Conservation (phyloP, 192 early-diverging fungal species). For the Chytriomyces sp. region DNA sequence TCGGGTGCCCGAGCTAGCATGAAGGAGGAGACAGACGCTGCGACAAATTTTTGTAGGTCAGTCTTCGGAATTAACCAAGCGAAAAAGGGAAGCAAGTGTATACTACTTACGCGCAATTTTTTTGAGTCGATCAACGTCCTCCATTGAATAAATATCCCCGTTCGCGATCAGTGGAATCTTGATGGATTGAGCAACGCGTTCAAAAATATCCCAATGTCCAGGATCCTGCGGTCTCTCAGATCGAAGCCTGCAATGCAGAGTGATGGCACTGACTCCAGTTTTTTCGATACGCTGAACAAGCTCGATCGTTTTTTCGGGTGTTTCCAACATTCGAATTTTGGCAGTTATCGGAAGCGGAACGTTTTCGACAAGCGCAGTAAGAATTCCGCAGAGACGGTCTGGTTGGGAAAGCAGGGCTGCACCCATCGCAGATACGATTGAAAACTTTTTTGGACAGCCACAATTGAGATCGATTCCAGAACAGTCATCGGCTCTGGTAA, state of each 20-base stretch:
- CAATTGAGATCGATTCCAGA: slow-evolving; percentile 95
- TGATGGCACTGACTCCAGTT: slow-evolving; percentile 86
- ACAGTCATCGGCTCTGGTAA: slow-evolving; percentile 75
- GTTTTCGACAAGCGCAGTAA: slow-evolving; percentile 66
- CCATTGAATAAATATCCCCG: slow-evolving; percentile 79
- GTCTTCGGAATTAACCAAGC: slow-evolving; percentile 5
- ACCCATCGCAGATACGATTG: slow-evolving; percentile 92
- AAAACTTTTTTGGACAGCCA: slow-evolving; percentile 97
- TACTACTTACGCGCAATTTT: slow-evolving; percentile 39
- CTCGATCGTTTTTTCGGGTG: slow-evolving; percentile 77
- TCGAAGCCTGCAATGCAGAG: slow-evolving; percentile 79
- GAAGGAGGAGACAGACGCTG: slow-evolving; percentile 65
- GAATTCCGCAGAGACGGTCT: slow-evolving; percentile 69
- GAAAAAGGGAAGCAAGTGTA: neutral
- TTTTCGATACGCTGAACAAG: slow-evolving; percentile 80
- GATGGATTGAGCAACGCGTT: slow-evolving; percentile 71
- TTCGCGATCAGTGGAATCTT: slow-evolving; percentile 82
- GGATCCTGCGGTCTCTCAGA: slow-evolving; percentile 78
- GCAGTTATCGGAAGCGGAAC: slow-evolving; percentile 82
- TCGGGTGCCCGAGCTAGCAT: slow-evolving; percentile 94
- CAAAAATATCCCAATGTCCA: slow-evolving; percentile 85
- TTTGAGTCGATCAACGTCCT: slow-evolving; percentile 66
- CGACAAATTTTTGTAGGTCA: slow-evolving; percentile 23
- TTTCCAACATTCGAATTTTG: slow-evolving; percentile 72
- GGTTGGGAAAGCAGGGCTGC: slow-evolving; percentile 86